Evolutionary conservation across 1,139 yeast genomes (phyloP).

Genomic region (Keqinozyma sinolaborantium): DNA sequence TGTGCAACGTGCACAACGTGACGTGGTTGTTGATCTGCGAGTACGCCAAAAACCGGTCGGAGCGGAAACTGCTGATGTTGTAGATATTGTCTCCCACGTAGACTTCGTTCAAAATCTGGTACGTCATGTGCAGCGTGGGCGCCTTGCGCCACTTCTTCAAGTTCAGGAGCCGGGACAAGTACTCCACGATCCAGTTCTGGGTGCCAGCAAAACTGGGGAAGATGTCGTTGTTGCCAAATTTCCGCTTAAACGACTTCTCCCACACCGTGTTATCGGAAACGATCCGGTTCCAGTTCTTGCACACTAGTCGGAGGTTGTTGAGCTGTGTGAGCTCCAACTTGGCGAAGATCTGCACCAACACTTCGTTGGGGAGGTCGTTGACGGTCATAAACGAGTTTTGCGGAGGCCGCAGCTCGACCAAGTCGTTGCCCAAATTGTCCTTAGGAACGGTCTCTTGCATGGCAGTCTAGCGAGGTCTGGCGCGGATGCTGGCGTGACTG

Average conservation of each 20-base stretch:
- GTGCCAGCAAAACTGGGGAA: conserved; percentile 61
- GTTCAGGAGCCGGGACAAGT: conserved; percentile 42
- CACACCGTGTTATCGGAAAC: conserved; percentile 59
- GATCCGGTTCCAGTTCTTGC: conserved; percentile 48
- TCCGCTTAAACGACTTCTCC: conserved; percentile 51
- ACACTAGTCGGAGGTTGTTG: conserved; percentile 47
- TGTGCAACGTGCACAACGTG: conserved; percentile 32
- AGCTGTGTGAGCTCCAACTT: conserved; percentile 56
- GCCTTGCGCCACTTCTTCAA: conserved; percentile 54
- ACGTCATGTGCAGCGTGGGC: conserved; percentile 24
- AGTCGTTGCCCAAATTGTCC: conserved; percentile 12
- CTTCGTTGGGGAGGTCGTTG: conserved; percentile 53
- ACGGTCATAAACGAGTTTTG: conserved; percentile 10
- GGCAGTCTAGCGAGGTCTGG: not conserved
- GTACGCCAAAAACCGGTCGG: conserved; percentile 35
- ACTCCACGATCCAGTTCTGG: conserved; percentile 53
- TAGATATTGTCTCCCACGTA: conserved; percentile 23
- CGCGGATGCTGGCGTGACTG: not conserved
- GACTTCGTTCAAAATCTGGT: conserved; percentile 26
- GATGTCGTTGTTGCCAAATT: conserved; percentile 34
- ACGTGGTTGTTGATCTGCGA: conserved; percentile 32
- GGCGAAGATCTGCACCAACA: conserved; percentile 53
- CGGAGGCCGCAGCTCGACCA: conserved; percentile 1
- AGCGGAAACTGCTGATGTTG: conserved; percentile 31
- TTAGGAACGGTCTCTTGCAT: conserved; percentile 1